Base-by-base conservation (phyloP, 192 early-diverging fungal genomes). In the Pilobolus umbonatus region DNA sequence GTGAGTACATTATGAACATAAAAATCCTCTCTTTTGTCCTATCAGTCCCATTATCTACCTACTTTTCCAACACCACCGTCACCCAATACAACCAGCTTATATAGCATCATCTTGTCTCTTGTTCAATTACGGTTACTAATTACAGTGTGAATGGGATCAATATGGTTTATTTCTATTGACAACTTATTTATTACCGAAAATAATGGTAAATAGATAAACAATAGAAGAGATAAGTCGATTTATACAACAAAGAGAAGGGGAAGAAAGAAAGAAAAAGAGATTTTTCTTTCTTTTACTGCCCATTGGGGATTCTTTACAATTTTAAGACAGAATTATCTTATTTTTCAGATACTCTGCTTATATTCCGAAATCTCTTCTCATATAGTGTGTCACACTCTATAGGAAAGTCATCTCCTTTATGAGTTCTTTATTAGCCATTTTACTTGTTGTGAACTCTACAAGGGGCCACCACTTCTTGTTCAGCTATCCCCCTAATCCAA, bases 71-170 rank as follows among this genome's bases (percentile, higher is more conserved):
- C 89, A 88, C 87, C 89, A 80, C 94, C 91, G 67, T 91, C 93
- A 50, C 92, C 92, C 17, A 95, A 76, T 54, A 95, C 91, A 56
- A 94, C 94, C 34, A 95, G 78, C 74, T 97, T 97, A 80, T 94
- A 97, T 71, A 94, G 86, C 82, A 89, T 91, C 94, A 96, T 93
- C 60, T 64, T 72, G 25, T 8, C 35, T 28, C 11, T 10, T 30
- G 15, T 17, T 53, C 36, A 25, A 25, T 47, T 47, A 25, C 5
- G 14, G 19, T 47, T 5, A 21, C 11, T 15, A 44, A 44, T 9
- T 44, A 15, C 4, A 21, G 4, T 44, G 4, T 47, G 21, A 47
- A 17, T 47, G 4, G 11, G 4, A 11, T 22, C 9, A 47, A 26
- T 22, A 4, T 26, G 4, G 2, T 26, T 47, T 22, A 3, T 9